A percentile compares a stretch with the other conserved stretches of the same genome.
Evolutionary conservation across 2,329 filamentous ascomycete genomes (phyloP).

Genomic region (Ceratocystis cubensis): DNA sequence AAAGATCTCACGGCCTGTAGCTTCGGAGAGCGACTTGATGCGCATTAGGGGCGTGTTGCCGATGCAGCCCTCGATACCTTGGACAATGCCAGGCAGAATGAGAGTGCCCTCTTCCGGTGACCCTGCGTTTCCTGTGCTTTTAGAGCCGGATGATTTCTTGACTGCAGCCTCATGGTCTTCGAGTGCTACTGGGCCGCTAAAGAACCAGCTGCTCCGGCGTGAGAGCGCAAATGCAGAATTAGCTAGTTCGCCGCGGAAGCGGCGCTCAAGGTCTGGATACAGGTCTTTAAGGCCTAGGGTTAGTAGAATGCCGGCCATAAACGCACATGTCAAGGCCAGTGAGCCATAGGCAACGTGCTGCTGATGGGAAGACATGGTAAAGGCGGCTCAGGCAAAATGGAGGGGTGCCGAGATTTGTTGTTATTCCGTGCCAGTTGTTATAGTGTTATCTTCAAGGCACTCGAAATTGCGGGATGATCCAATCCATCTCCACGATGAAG

Average conservation of each 20-base stretch:
- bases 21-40: slow-evolving; percentile 73
- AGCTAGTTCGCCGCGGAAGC: slow-evolving; percentile 37
- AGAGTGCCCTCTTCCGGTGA: slow-evolving; percentile 25
- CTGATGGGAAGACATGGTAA: slow-evolving; percentile 45
- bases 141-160: slow-evolving; percentile 14
- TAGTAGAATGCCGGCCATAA: slow-evolving; percentile 62
- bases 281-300: slow-evolving; percentile 70
- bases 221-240: slow-evolving; percentile 20
- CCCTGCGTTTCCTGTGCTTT: slow-evolving; percentile 23
- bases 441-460: not conserved
- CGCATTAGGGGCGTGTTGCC: slow-evolving; percentile 83
- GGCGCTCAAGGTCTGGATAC: slow-evolving; percentile 59
- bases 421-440: not conserved
- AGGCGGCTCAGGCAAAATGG: not conserved
- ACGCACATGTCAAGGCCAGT: slow-evolving; percentile 57
- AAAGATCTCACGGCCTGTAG: slow-evolving; percentile 77
- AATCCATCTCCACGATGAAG: slow-evolving; percentile 3
- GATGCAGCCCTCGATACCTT: slow-evolving; percentile 83
- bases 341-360: slow-evolving; percentile 52
- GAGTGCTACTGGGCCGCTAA: slow-evolving; percentile 35
- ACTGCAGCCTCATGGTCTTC: slow-evolving; percentile 13
- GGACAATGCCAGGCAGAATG: slow-evolving; percentile 35
- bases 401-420: not conserved
- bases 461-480: slow-evolving; percentile 14
- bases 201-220: slow-evolving; percentile 33